Evolutionary conservation across 495 filamentous ascomycete genomes (phyloP).

Genomic region (Astrocystis sublimbata): DNA sequence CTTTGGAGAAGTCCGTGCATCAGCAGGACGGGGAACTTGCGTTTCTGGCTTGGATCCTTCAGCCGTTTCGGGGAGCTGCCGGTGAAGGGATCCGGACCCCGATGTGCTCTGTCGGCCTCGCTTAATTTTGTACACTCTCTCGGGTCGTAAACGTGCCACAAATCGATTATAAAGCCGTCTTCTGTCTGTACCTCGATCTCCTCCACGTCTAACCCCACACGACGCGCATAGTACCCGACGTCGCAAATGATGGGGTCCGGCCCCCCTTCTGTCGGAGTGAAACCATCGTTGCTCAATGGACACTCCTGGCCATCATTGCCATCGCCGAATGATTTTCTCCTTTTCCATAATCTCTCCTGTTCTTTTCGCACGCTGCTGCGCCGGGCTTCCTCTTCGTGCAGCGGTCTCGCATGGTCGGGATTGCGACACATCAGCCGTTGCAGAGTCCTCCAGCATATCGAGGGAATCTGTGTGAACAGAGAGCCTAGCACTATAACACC

Average conservation of each 20-base stretch:
- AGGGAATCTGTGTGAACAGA: conserved; percentile 60
- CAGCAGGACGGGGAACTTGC: conserved; percentile 83
- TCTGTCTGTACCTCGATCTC: conserved; percentile 86
- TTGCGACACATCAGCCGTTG: conserved; percentile 55
- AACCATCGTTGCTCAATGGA: conserved; percentile 52
- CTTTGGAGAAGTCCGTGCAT: conserved; percentile 89
- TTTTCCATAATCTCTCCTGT: conserved; percentile 62
- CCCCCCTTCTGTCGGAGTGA: conserved; percentile 73
- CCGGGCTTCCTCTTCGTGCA: conserved; percentile 65
- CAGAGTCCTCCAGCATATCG: conserved; percentile 47
- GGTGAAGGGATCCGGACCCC: conserved; percentile 45
- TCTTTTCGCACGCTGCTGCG: conserved; percentile 54
- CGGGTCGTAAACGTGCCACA: conserved; percentile 92
- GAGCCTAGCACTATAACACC: conserved; percentile 73
- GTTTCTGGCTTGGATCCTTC: conserved; percentile 39
- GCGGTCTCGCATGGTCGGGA: conserved; percentile 61
- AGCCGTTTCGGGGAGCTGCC: conserved; percentile 17
- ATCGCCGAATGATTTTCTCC: conserved; percentile 36
- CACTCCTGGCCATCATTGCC: conserved; percentile 39
- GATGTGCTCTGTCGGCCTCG: conserved; percentile 40
- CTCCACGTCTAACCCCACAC: conserved; percentile 87
- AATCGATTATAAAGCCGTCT: conserved; percentile 85
- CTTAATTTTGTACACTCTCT: conserved; percentile 59
- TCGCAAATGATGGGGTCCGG: conserved; percentile 76
- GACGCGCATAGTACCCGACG: conserved; percentile 81